A percentile compares a stretch with the other conserved stretches of the same genome.
These are phyloP conservation scores for Citrus cavaleriei DNA, from an alignment of 345 rosid genomes.

Conservation along the genomic window DNA sequence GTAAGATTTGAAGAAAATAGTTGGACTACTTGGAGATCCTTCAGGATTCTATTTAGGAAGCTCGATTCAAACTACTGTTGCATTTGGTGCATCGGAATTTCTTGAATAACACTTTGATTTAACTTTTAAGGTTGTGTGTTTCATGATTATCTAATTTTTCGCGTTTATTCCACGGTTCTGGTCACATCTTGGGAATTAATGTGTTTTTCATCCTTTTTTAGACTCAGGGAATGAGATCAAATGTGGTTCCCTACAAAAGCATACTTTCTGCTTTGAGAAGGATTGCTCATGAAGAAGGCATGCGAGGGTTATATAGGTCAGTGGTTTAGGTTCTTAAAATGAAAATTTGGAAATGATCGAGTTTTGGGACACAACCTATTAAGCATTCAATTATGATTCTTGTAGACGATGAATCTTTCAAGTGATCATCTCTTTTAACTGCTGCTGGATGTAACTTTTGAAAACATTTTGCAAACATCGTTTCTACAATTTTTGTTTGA, in stretches of 20 bases:
- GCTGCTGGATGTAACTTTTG: neutral
- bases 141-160: neutral
- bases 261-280: conserved; percentile 72
- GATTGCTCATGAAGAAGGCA: conserved; percentile 80
- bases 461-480: conserved; percentile 1
- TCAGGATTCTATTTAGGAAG: neutral
- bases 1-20: neutral
- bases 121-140: neutral
- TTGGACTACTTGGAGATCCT: neutral
- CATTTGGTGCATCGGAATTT: neutral
- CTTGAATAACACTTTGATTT: neutral
- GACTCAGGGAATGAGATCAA: conserved; percentile 73
- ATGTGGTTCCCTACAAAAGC: conserved; percentile 78
- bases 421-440: neutral
- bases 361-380: neutral
- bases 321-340: conserved; percentile 17
- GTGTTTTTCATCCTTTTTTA: conserved; percentile 22
- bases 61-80: neutral
- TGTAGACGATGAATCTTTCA: neutral
- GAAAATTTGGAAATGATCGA: neutral
- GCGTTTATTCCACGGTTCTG: neutral
- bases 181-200: neutral
- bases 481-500: neutral
- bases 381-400: neutral
- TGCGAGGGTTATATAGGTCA: conserved; percentile 88